Evolutionary conservation across 2,329 filamentous ascomycete genomes (phyloP), one percentile per base, ranked within the genome.

Genomic region (Fusarium graminum): DNA sequence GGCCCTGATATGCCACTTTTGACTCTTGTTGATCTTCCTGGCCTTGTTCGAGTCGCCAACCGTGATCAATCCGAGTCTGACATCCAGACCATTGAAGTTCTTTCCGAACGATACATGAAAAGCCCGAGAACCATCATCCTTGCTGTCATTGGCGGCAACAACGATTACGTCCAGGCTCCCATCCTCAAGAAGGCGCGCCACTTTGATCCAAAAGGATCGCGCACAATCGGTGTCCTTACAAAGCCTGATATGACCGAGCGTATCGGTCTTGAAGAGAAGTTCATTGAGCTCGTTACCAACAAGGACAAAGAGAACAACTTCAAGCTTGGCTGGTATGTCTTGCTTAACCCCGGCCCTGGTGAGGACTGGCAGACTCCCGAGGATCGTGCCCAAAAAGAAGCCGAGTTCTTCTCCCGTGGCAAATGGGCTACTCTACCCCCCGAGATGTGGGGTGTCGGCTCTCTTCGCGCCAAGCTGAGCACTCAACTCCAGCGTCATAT

Each of bases 21-120:
- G 41, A 89, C 86, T 0, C 79, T 89, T 2, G 85, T 89, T 9
- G 87, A 90, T 73, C 78, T 90, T 32, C 87, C 87, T 0, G 86
- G 87, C 3, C 76, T 89, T 2, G 83, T 88, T 28, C 79, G 81
- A 30, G 83, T 86, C 10, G 81, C 81, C 66, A 86, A 83, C 62
- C 78, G 80, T 29, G 80, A 84, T 52, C 84, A 88, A 70, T 85
- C 83, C 2, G 78, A 81, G 29, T 76, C 80, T 22, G 86, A 87
- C 41, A 84, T 85, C 53, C 76, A 80, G 59, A 82, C 84, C 4
- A 85, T 88, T 46, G 81, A 84, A 29, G 65, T 78, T 0, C 75
- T 88, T 3, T 84, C 82, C 12, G 82, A 85, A 9, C 79, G 79
- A 28, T 86, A 86, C 74, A 86, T 86, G 83, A 84, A 83, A 77